phyloP scores from a whole-genome alignment of 345 rosid genomes.

The Dipteronia sinensis region DNA sequence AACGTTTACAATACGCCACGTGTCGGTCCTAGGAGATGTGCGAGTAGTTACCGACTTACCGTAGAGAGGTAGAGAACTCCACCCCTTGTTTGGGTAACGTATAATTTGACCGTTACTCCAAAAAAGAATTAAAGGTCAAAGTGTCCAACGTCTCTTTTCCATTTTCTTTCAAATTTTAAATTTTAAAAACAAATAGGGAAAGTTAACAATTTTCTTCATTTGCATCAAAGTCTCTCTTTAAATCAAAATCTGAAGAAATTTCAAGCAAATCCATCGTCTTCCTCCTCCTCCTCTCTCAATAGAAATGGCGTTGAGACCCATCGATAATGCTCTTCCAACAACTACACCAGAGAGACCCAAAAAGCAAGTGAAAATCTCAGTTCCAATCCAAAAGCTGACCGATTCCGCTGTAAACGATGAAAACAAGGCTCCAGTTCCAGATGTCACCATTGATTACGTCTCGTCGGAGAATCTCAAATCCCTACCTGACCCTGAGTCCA shows the following conservation, averaged over 20 bases:
- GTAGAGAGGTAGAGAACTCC: not conserved
- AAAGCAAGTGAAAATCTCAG: conserved; percentile 56
- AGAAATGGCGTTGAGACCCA: conserved; percentile 81
- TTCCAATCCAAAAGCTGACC: conserved; percentile 33
- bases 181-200: not conserved
- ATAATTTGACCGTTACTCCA: conserved; percentile 12
- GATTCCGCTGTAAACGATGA: conserved; percentile 51
- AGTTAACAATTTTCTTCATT: not conserved
- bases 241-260: conserved; percentile 11
- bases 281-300: not conserved
- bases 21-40: not conserved
- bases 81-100: not conserved
- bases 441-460: conserved; percentile 57
- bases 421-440: conserved; percentile 57
- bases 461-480: conserved; percentile 64
- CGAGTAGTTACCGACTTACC: not conserved
- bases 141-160: conserved; percentile 5
- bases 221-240: not conserved
- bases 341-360: conserved; percentile 59
- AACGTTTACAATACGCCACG: conserved; percentile 1
- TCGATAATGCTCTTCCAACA: conserved; percentile 74
- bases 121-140: not conserved
- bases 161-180: conserved; percentile 21
- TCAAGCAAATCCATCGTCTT: not conserved
- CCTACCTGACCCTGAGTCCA: conserved; percentile 50